Percentiles rank a stretch among this genome's conserved stretches.
Conservation (phyloP, 176 grass and related monocot genomes). For the Calamus simplicifolius region DNA sequence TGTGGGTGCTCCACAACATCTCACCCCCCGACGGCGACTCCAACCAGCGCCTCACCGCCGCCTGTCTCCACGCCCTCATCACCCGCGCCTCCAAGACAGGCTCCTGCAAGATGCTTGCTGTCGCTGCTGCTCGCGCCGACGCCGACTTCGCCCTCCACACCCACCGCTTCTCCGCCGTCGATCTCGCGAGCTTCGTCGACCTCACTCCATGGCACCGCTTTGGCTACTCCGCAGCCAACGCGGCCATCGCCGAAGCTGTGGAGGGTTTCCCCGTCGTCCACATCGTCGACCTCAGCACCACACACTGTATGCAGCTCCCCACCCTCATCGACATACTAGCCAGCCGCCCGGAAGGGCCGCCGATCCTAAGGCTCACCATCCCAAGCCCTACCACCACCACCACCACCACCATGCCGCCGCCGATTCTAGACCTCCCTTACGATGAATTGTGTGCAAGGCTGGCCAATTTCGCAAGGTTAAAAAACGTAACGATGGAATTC, state of each 20-base stretch:
- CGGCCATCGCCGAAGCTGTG: constrained; percentile 68
- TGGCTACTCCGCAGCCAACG: constrained; percentile 76
- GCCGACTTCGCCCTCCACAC: constrained; percentile 40
- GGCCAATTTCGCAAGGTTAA: constrained; percentile 57
- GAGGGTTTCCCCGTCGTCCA: constrained; percentile 70
- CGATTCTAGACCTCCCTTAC: constrained; percentile 66
- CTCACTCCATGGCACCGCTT: constrained; percentile 98
- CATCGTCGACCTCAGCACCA: constrained; percentile 82
- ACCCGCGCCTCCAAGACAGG: constrained; percentile 68
- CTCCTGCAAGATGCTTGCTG: constrained; percentile 70
- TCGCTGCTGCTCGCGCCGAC: constrained; percentile 29
- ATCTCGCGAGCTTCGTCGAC: constrained; percentile 85
- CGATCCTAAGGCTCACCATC: constrained; percentile 64
- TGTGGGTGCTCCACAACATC: constrained; percentile 99
- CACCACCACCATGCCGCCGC: constrained; percentile 16
- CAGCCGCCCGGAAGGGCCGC: constrained; percentile 57
- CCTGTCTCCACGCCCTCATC: constrained; percentile 86
- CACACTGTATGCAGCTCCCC: constrained; percentile 99
- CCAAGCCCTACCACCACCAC: constrained; percentile 19
- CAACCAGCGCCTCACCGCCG: constrained; percentile 69
- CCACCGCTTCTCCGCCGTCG: constrained; percentile 81
- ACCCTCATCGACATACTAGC: constrained; percentile 92
- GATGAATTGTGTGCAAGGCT: constrained; percentile 73
- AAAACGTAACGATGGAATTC: constrained; percentile 83
- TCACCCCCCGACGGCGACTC: constrained; percentile 82